Base-by-base conservation (phyloP, 352 stramenopile genomes). In the Phytopythium kandeliae region DNA sequence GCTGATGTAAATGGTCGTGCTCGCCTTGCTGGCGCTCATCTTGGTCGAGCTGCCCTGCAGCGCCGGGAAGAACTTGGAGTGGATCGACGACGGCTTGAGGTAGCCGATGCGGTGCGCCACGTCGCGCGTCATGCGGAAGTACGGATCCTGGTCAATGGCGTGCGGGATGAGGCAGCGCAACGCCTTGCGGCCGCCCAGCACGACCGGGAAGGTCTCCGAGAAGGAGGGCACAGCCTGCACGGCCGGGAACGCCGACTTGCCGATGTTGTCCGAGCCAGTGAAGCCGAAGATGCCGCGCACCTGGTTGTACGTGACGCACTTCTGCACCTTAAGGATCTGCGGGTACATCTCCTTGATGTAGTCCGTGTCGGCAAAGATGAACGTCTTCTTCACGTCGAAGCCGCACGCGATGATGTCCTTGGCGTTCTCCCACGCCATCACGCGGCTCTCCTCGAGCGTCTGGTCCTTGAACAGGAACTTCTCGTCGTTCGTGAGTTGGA, bases 401-500 rank as follows among this genome's bases (percentile, higher is more conserved):
- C 91, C 92, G 64, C 96, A 99, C 1, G 97, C 97, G 60, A 99
- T 99, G 65, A 99, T 99, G 75, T 99, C 97, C 64, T 99, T 99
- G 43, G 96, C 96, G 81, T 99, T 99, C 69, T 99, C 96, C 55
- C 92, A 95, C 47, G 96, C 98, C 67, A 99, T 93, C 28, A 83
- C 59, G 45, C 96, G 80, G 57, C 78, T 92, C 60, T 96, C 79
- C 52, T 87, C 84, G 22, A 95, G 67, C 51, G 86, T 93, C 61
- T 96, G 82, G 58, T 98, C 95, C 75, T 99, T 99, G 77, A 99
- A 99, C 11, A 99, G 65, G 60, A 99, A 99, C 75, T 99, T 99
- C 67, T 99, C 97, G 70, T 99, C 97, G 68, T 99, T 98, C 5
- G 97, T 99, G 49, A 99, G 95, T 79, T 99, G 97, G 69, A 99